Evolutionary conservation across 805 yeast genomes (phyloP).

Genomic region (Nakazawaea ambrosiae): DNA sequence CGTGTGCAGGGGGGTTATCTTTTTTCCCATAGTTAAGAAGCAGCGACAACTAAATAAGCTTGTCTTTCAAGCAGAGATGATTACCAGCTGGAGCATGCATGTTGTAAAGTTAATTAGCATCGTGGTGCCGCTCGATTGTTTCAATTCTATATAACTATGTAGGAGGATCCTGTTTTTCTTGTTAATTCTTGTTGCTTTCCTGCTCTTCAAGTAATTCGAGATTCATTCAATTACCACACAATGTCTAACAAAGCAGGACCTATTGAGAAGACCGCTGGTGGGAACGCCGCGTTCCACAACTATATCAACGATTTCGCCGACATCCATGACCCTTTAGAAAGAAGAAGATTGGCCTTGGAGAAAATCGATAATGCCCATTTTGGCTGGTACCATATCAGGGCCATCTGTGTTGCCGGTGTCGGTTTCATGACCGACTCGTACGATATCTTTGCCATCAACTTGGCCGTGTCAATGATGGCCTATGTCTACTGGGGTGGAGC

Average conservation of each 20-base stretch:
- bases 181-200: too few species aligned
- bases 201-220: too few species aligned
- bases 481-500: constrained; percentile 66
- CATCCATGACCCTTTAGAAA: constrained; percentile 76
- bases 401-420: constrained; percentile 84
- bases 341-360: constrained; percentile 80
- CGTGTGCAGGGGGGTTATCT: too few species aligned
- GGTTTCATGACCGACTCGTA: constrained; percentile 92
- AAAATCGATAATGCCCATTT: constrained; percentile 74
- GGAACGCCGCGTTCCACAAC: constrained; percentile 84
- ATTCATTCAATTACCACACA: too few species aligned
- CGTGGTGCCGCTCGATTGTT: too few species aligned
- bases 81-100: too few species aligned
- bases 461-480: constrained; percentile 73
- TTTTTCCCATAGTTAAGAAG: too few species aligned
- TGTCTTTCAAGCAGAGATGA: too few species aligned
- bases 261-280: constrained; percentile 46
- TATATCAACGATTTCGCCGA: constrained; percentile 74
- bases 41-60: too few species aligned
- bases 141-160: too few species aligned
- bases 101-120: too few species aligned
- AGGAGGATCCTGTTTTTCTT: too few species aligned
- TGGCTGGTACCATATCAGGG: constrained; percentile 79
- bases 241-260: constrained; percentile 6
- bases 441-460: constrained; percentile 85